These are phyloP conservation scores for Hypoxylon sp. DNA, from an alignment of 2,329 filamentous ascomycete genomes.

Conservation along the genomic window DNA sequence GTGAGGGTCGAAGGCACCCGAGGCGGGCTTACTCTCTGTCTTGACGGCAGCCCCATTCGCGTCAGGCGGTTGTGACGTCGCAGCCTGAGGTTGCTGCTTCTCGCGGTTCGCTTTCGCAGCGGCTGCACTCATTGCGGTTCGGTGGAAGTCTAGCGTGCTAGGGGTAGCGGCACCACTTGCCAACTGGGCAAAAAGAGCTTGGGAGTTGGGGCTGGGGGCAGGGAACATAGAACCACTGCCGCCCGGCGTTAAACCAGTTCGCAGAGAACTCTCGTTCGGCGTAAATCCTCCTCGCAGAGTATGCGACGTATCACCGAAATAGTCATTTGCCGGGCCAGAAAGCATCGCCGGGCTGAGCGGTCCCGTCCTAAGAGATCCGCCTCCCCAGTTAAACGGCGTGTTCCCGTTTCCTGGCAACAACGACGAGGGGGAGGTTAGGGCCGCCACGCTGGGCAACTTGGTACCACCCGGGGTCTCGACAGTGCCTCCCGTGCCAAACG, in stretches of 20 bases:
- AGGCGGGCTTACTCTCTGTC: slow-evolving; percentile 61
- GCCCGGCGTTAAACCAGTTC: slow-evolving; percentile 92
- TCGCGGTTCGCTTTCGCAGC: slow-evolving; percentile 69
- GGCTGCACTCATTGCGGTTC: slow-evolving; percentile 85
- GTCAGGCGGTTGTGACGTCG: slow-evolving; percentile 68
- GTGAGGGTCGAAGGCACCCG: slow-evolving; percentile 84
- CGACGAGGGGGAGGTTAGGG: slow-evolving; percentile 89
- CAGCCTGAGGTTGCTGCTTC: slow-evolving; percentile 52
- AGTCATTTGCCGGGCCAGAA: slow-evolving; percentile 85
- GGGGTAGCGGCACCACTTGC: slow-evolving; percentile 88
- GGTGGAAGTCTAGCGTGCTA: slow-evolving; percentile 91
- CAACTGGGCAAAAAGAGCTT: slow-evolving; percentile 82
- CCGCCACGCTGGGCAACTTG: slow-evolving; percentile 88
- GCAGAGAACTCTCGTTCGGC: slow-evolving; percentile 93
- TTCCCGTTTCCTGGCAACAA: slow-evolving; percentile 79
- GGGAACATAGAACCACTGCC: slow-evolving; percentile 98
- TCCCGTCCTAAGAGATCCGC: slow-evolving; percentile 87
- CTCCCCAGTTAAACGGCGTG: slow-evolving; percentile 81
- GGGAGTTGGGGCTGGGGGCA: slow-evolving; percentile 86
- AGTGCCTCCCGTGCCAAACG: slow-evolving; percentile 75
- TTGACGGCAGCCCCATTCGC: slow-evolving; percentile 59
- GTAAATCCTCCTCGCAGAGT: slow-evolving; percentile 88
- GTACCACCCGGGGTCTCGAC: slow-evolving; percentile 85
- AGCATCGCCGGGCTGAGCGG: slow-evolving; percentile 98
- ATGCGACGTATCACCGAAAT: slow-evolving; percentile 81